Conservation (phyloP, 2,329 filamentous ascomycete species). For the Aspergillus pseudoglaucus region DNA sequence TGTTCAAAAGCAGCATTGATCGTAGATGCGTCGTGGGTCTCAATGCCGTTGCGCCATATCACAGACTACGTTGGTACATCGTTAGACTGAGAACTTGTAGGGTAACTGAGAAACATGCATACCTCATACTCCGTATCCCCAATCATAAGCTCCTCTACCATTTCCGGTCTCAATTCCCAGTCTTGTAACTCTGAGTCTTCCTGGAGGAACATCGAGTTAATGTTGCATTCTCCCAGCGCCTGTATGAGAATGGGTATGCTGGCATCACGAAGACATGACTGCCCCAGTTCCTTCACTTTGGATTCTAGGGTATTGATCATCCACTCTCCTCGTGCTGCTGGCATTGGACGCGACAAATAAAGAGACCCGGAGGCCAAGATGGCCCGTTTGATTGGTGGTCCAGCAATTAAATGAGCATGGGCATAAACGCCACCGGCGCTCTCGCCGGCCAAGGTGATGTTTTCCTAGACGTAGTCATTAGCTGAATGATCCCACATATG, state of each 20-base stretch:
- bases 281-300: slow-evolving; percentile 20
- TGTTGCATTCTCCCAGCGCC: slow-evolving; percentile 28
- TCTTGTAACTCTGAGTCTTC: slow-evolving; percentile 29
- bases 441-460: slow-evolving; percentile 41
- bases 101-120: neutral
- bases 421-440: slow-evolving; percentile 43
- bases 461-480: slow-evolving; percentile 17
- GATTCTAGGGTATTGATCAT: slow-evolving; percentile 24
- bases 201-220: slow-evolving; percentile 41
- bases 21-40: slow-evolving; percentile 21
- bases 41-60: slow-evolving; percentile 41
- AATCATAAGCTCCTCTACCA: slow-evolving; percentile 34
- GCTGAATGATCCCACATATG: too few species aligned
- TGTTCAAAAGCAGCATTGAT: slow-evolving; percentile 13
- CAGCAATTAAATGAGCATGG: slow-evolving; percentile 37
- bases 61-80: slow-evolving; percentile 28
- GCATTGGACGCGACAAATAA: slow-evolving; percentile 38
- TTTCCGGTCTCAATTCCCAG: slow-evolving; percentile 32
- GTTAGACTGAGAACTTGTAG: neutral
- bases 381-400: slow-evolving; percentile 26
- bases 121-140: slow-evolving; percentile 42
- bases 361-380: slow-evolving; percentile 40
- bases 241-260: slow-evolving; percentile 26
- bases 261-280: slow-evolving; percentile 24
- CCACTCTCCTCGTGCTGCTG: slow-evolving; percentile 24